A percentile compares a stretch with the other conserved stretches of the same genome.
These are phyloP conservation scores for Beta lomatogona DNA, from an alignment of 179 eudicot genomes.

Conservation along the genomic window DNA sequence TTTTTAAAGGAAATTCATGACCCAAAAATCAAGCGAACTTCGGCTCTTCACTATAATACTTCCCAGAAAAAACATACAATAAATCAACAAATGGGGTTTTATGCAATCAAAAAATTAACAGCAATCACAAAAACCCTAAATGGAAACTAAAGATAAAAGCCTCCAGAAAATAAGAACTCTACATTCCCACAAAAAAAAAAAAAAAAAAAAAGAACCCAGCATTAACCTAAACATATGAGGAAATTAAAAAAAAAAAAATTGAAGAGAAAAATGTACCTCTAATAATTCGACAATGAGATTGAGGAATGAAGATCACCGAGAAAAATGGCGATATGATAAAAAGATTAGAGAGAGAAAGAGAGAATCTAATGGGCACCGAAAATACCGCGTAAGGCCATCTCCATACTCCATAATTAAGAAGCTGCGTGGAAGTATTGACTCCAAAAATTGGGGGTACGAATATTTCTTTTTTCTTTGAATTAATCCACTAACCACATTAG, in stretches of 20 bases:
- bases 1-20: neutral
- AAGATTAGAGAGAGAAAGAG: neutral
- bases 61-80: neutral
- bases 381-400: conserved; percentile 20
- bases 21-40: neutral
- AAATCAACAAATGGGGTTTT: neutral
- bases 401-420: conserved; percentile 1
- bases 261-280: conserved; percentile 14
- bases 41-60: neutral
- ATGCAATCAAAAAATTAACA: conserved; percentile 4
- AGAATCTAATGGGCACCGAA: conserved; percentile 3
- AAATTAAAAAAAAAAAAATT: no score
- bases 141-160: neutral
- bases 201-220: neutral
- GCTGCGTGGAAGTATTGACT: neutral
- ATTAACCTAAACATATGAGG: neutral
- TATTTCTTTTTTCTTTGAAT: neutral
- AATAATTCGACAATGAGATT: neutral
- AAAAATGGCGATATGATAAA: neutral
- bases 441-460: neutral
- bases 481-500: conserved; percentile 6
- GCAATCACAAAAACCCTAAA: neutral
- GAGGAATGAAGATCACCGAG: neutral
- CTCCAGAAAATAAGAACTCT: no score
- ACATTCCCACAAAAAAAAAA: neutral